Base-by-base conservation (phyloP, 1,284 basidiomycete species). In the Leccinum angustisporum region DNA sequence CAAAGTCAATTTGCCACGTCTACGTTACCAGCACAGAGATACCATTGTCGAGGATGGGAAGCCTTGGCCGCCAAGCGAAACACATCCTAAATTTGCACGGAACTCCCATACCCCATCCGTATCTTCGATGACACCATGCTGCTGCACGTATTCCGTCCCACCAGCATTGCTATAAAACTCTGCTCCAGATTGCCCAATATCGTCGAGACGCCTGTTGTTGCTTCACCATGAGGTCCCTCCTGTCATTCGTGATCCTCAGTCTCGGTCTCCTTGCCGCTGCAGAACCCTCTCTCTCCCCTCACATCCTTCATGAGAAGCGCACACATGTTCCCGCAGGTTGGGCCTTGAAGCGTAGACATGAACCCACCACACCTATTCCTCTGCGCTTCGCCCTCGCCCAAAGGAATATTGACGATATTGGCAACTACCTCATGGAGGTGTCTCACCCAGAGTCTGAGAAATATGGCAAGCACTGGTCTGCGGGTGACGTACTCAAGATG, bases 401-500 rank as follows among this genome's bases (percentile, higher is more conserved):
- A 67, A 68, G 63, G 13, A 81, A 81, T 68, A 60, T 81, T 21
- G 71, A 76, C n/a, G 65, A 69, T 21, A 61, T 81, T 56, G 74
- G 75, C 53, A 67, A 71, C n/a, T 72, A 70, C 63, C 73, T 82
- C 36, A 69, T 77, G 61, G 77, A 78, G 54, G 75, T 83, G 14
- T 79, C 80, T 2, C 76, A 80, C 62, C 80, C 81, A 3, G 69
- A 76, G 3, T 82, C 78, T 0, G 56, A 67, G 7, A 74, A 75
- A 65, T 82, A 79, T 57, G 79, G 80, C 2, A 73, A 78, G 34
- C 80, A 81, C 64, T 83, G 80, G 80, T 67, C 70, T 31, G 66
- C 74, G 5, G 68, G 70, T 27, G 70, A 78, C 27, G 65, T 83
- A 53, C 65, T 71, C 16, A 66, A 77, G 25, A 73, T 70, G 48